These are phyloP conservation scores for Colletotrichum salicis DNA, from an alignment of 2,329 filamentous ascomycete genomes.

Conservation along the genomic window DNA sequence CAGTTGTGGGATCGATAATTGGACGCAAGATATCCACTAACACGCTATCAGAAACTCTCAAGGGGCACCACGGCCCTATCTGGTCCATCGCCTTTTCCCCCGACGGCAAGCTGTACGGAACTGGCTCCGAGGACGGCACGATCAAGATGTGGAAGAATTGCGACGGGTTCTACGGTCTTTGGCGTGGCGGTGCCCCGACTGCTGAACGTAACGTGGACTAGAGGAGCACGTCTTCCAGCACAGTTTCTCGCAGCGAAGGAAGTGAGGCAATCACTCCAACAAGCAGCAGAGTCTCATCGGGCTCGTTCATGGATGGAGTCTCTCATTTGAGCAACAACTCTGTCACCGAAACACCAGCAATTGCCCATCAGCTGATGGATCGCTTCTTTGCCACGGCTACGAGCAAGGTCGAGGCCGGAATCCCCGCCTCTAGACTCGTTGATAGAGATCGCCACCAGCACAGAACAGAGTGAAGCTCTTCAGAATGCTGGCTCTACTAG, in stretches of 20 bases:
- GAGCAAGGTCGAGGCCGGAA: neutral
- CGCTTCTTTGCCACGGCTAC: slow-evolving; percentile 17
- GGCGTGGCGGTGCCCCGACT: slow-evolving; percentile 59
- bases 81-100: slow-evolving; percentile 97
- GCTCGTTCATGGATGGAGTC: slow-evolving; percentile 20
- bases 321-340: slow-evolving; percentile 28
- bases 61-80: slow-evolving; percentile 96
- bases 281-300: slow-evolving; percentile 30
- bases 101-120: slow-evolving; percentile 95
- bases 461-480: neutral
- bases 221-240: slow-evolving; percentile 31
- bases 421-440: neutral
- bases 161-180: slow-evolving; percentile 72
- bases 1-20: slow-evolving; percentile 43
- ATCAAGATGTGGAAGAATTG: slow-evolving; percentile 91
- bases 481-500: neutral
- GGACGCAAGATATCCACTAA: slow-evolving; percentile 20
- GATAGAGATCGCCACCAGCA: neutral
- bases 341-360: slow-evolving; percentile 21
- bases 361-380: slow-evolving; percentile 25
- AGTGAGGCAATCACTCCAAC: slow-evolving; percentile 14
- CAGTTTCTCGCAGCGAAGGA: slow-evolving; percentile 25
- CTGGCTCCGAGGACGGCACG: slow-evolving; percentile 95
- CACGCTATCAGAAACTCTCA: slow-evolving; percentile 77
- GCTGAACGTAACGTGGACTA: slow-evolving; percentile 32